Conservation (phyloP, 192 early-diverging fungal genomes). For the Pilobolus umbonatus region DNA sequence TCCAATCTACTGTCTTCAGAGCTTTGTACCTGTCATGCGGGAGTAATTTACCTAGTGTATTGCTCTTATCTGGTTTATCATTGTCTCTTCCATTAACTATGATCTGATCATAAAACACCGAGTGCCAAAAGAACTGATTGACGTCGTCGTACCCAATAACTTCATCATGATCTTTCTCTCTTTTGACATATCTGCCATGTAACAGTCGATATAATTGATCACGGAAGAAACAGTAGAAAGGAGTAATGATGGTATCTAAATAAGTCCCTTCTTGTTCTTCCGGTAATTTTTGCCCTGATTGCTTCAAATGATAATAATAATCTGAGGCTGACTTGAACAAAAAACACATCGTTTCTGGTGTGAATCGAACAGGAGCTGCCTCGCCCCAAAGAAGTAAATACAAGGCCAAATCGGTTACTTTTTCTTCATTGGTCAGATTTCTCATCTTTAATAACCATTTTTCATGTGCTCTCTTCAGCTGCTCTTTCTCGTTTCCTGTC, state of each 20-base stretch:
- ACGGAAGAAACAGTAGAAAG: constrained; percentile 68
- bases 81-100: neutral
- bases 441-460: constrained; percentile 71
- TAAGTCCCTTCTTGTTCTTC: constrained; percentile 64
- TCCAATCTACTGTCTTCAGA: constrained; percentile 65
- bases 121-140: constrained; percentile 81
- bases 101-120: constrained; percentile 42
- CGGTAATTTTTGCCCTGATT: constrained; percentile 31
- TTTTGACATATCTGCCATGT: constrained; percentile 65
- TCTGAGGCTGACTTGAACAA: constrained; percentile 69
- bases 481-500: neutral
- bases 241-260: constrained; percentile 61
- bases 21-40: constrained; percentile 57
- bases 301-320: constrained; percentile 48
- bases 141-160: constrained; percentile 81
- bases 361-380: constrained; percentile 68
- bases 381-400: constrained; percentile 81
- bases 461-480: constrained; percentile 36
- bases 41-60: constrained; percentile 54
- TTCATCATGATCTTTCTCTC: constrained; percentile 69
- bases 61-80: constrained; percentile 38
- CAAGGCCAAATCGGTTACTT: constrained; percentile 65
- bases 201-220: constrained; percentile 70
- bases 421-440: constrained; percentile 63
- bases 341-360: constrained; percentile 73